Evolutionary conservation across 2,329 filamentous ascomycete species (phyloP), one percentile per base, ranked within the genome.

Genomic region (Colletotrichum phormii): DNA sequence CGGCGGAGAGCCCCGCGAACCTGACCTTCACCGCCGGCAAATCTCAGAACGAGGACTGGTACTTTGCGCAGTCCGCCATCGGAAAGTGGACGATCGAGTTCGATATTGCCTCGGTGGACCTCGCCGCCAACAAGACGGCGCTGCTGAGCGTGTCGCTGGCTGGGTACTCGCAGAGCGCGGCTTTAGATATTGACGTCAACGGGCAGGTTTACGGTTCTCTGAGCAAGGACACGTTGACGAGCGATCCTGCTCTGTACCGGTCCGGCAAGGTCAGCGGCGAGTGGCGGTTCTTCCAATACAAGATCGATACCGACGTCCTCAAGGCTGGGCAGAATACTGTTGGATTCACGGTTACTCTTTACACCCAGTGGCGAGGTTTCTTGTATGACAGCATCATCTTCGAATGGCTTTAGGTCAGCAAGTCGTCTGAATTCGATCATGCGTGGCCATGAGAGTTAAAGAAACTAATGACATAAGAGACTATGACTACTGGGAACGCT

Each of bases 1-100:
- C 84, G 1, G 80, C 80, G 4, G 75, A 81, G 2, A 85, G 82
- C 37, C 84, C 85, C 0, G 81, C 79, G 2, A 84, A 86, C 60
- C 73, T 86, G 5, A 86, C 82, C 0, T 87, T 82, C 69, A 84
- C 80, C 0, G 75, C 86, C 15, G 84, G 84, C 0, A 58, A 75
- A 53, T 79, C 75, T 13, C 75, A 75, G 18, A 79, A 78, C 3
- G 73, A 76, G 0, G 84, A 87, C 64, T 86, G 85, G 85, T 86
- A 82, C 62, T 87, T 85, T 59, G 84, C 80, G 0, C 84, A 86
- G 60, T 82, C 81, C 6, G 76, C 76, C 9, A 57, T 77, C 13
- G 79, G 79, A 0, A 78, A 75, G 18, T 80, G 78, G 79, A 76
- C 76, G 1, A 77, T 81, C 5, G 58, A 75, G 11, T 81, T 81